Conservation (phyloP, 306 rosid genomes). For the Rosa rugosa region DNA sequence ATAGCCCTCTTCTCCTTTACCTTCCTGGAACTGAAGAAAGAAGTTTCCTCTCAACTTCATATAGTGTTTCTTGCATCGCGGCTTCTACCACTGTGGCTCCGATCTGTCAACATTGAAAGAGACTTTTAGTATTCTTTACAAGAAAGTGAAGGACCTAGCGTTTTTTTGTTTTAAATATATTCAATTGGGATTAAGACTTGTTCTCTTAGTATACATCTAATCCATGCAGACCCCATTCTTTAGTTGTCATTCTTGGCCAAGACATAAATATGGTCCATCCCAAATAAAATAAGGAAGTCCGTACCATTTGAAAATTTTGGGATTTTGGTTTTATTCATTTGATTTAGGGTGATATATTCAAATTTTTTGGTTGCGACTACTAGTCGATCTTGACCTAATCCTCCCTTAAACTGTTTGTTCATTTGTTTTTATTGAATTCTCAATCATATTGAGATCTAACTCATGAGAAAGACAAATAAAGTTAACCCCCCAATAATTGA, state of each 20-base stretch:
- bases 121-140: not conserved
- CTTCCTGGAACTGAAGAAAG: constrained; percentile 21
- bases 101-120: constrained; percentile 15
- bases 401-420: too few relatives aligned
- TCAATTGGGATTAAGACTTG: not conserved
- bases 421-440: not conserved
- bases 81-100: constrained; percentile 29
- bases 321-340: not conserved
- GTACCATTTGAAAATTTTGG: not conserved
- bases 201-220: not conserved
- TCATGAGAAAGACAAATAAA: too few relatives aligned
- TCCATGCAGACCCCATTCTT: not conserved
- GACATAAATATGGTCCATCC: not conserved
- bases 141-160: not conserved
- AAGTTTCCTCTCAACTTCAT: constrained; percentile 31
- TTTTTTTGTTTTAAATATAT: not conserved
- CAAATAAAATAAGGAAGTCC: not conserved
- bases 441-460: too few relatives aligned
- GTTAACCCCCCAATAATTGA: too few relatives aligned
- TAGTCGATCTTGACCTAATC: not conserved
- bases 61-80: constrained; percentile 15
- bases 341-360: too few relatives aligned
- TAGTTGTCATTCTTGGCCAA: constrained; percentile 7
- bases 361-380: not conserved
- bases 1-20: not conserved